Conservation (phyloP, 2,329 filamentous ascomycete species). For the Metarhizium album region DNA sequence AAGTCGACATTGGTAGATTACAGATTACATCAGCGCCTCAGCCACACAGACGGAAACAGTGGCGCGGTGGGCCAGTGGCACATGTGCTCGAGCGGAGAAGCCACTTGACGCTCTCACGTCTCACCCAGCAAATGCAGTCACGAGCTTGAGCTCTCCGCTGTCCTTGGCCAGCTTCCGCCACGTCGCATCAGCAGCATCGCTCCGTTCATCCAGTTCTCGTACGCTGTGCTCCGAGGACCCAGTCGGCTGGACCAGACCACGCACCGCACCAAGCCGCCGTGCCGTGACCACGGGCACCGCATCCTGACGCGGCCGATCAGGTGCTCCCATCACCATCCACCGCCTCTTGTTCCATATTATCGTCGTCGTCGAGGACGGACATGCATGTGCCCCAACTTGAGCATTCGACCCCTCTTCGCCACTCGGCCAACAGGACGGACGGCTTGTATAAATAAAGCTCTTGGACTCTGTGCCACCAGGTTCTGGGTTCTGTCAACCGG, state of each 20-base stretch:
- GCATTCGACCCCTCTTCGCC: background rate
- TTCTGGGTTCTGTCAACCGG: background rate
- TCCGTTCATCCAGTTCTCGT: background rate
- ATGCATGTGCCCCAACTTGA: background rate
- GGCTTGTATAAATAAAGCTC: background rate
- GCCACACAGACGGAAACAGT: too few relatives aligned
- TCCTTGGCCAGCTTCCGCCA: slow-evolving; percentile 1
- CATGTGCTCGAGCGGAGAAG: too few relatives aligned
- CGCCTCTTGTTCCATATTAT: background rate
- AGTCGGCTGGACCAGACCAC: background rate
- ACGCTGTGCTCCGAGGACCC: background rate
- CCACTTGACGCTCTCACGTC: background rate
- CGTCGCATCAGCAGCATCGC: too few relatives aligned
- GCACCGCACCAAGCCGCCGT: background rate
- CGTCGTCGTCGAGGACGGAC: slow-evolving; percentile 1
- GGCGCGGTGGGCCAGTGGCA: too few relatives aligned
- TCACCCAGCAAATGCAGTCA: slow-evolving; percentile 1
- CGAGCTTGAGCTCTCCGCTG: background rate
- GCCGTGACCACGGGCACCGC: background rate
- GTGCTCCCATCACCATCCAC: background rate
- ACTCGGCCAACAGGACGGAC: background rate
- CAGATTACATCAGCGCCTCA: too few relatives aligned
- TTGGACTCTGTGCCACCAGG: background rate
- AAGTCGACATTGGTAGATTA: too few relatives aligned
- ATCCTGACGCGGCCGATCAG: background rate